A percentile compares a stretch with the other conserved stretches of the same genome.
phyloP scores from a whole-genome alignment of 148 eudicot species.

The Vaccinium macrocarpon region DNA sequence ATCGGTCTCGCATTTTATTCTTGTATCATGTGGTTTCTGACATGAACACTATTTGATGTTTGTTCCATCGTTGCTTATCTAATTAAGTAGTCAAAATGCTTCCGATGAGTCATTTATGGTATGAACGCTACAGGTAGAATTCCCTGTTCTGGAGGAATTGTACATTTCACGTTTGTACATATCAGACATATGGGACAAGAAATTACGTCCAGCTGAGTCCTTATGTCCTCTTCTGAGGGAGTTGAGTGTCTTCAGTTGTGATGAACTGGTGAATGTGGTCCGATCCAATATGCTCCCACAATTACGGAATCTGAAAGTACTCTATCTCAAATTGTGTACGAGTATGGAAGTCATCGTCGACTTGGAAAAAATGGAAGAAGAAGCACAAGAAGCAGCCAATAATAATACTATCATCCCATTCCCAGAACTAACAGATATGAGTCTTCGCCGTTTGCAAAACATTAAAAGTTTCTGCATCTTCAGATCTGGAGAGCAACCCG shows the following conservation, averaged over 20 bases:
- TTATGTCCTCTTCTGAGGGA: not conserved
- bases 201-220: not conserved
- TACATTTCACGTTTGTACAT: accelerated
- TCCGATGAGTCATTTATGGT: not conserved
- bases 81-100: not conserved
- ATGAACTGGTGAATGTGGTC: not conserved
- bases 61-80: not conserved
- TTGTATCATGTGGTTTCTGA: no score
- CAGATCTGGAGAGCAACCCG: no score
- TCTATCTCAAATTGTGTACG: no score
- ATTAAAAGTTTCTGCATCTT: no score
- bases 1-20: no score
- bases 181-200: not conserved
- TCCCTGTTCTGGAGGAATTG: not conserved
- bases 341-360: no score
- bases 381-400: no score
- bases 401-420: no score
- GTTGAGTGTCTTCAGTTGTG: accelerated
- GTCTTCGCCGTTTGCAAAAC: no score
- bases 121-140: not conserved
- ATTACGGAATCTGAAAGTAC: no score
- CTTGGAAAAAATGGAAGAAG: no score
- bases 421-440: no score
- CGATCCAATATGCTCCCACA: not conserved
- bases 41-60: not conserved